Evolutionary conservation across 768 basidiomycete species (phyloP), one percentile per base, ranked within the genome.

Genomic region (Leccinum variicolor): DNA sequence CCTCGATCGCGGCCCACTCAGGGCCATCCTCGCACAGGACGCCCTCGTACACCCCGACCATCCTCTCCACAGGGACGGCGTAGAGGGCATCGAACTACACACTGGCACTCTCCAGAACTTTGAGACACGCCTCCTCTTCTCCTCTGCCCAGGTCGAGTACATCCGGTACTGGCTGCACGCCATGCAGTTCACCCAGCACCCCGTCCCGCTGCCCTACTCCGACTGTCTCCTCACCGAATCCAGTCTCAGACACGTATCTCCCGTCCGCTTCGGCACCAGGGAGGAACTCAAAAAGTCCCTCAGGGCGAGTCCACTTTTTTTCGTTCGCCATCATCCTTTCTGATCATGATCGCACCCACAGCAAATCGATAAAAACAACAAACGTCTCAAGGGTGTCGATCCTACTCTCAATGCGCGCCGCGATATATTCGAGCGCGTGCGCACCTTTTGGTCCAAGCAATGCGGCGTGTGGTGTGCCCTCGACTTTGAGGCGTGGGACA

Each of bases 401-500:
- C 76, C 81, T 9, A 71, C 73, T 14, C 76, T 91, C 34, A 76
- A 75, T 14, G 72, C 80, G 23, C 80, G 87, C 13, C 83, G 90
- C 9, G 73, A 82, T 53, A 66, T 76, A 14, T 93, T 93, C 67
- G 90, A 92, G 66, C 81, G 80, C 6, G 80, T 85, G 25, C 84
- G 90, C 17, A 68, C 77, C 3, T 76, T 84, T 53, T 92, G 86
- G 85, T 72, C 74, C 0, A 79, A 79, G 57, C 83, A 85, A 67
- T 77, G 69, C 25, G 91, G 89, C 43, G 80, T 82, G 4, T 93
- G 90, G 88, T 82, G 82, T 66, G 83, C 90, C 15, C 71, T 93
- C 52, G 92, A 94, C 69, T 86, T 94, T 60, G 92, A 94, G 72
- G 83, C 81, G 17, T 94, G 90, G 90, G 92, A 94, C 66, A 71